phyloP scores from a whole-genome alignment of 2,329 filamentous ascomycete genomes.

The Aspergillus aculeatinus region DNA sequence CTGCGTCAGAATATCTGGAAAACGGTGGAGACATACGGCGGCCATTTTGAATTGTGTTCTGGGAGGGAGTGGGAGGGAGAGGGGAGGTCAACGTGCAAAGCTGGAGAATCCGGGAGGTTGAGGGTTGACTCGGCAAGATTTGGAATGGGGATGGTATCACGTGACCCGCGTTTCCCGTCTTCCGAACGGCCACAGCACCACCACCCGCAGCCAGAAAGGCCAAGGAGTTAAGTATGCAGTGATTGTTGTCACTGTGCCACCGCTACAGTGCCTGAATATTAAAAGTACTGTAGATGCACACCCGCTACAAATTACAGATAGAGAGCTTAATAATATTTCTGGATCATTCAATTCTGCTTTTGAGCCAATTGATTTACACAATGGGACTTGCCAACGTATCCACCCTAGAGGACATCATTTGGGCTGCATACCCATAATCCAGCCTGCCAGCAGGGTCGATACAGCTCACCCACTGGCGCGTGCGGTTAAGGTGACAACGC shows the following conservation, averaged over 20 bases:
- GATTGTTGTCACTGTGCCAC: background rate
- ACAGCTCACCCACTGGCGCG: constrained; percentile 25
- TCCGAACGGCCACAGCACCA: constrained; percentile 25
- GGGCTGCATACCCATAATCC: constrained; percentile 32
- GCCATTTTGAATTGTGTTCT: constrained; percentile 42
- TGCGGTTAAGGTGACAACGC: constrained; percentile 22
- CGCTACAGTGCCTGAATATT: too few species aligned
- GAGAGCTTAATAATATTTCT: constrained; percentile 1
- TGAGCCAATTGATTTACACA: constrained; percentile 40
- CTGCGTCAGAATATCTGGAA: background rate
- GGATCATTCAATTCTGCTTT: constrained; percentile 29
- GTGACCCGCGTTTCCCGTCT: constrained; percentile 30
- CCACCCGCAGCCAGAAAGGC: background rate
- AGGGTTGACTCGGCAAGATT: constrained; percentile 42
- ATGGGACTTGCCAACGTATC: constrained; percentile 24
- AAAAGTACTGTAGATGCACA: background rate
- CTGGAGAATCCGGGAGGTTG: constrained; percentile 33
- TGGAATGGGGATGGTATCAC: constrained; percentile 35
- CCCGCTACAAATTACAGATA: background rate
- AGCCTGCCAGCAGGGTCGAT: constrained; percentile 28
- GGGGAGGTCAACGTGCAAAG: constrained; percentile 36
- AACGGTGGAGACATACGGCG: constrained; percentile 35
- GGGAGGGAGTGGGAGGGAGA: constrained; percentile 29
- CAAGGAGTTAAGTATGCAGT: background rate
- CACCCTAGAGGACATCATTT: constrained; percentile 28